Conservation (phyloP, 2,329 filamentous ascomycete species). For the Aspergillus thermomutatus region DNA sequence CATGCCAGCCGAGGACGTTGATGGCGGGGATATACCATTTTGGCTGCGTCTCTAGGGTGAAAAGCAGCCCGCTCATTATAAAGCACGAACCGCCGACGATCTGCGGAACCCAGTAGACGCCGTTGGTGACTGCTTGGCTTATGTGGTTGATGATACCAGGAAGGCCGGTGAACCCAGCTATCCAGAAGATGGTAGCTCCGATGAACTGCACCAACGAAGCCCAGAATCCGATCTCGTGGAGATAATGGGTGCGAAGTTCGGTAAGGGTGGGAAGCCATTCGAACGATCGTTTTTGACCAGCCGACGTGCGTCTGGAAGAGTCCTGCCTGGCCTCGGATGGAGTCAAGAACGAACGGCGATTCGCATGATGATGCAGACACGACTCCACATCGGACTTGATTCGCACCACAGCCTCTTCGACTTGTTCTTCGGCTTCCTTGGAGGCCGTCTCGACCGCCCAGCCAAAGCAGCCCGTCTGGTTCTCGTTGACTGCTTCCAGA, state of each 20-base stretch:
- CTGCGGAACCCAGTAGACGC: conserved; percentile 61
- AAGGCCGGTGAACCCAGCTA: conserved; percentile 59
- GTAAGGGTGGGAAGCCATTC: conserved; percentile 58
- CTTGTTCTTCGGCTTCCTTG: conserved; percentile 25
- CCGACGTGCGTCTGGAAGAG: neutral
- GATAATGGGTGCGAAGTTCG: conserved; percentile 58
- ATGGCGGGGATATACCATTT: conserved; percentile 61
- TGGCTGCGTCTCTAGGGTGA: conserved; percentile 65
- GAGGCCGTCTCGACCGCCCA: conserved; percentile 60
- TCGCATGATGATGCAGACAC: conserved; percentile 43
- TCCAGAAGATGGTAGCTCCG: conserved; percentile 63
- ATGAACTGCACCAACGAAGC: conserved; percentile 56
- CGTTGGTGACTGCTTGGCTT: conserved; percentile 47
- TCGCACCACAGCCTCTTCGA: conserved; percentile 6
- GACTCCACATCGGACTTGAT: conserved; percentile 15
- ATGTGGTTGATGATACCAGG: conserved; percentile 55
- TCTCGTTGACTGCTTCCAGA: conserved; percentile 67
- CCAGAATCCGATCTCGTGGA: conserved; percentile 61
- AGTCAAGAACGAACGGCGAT: conserved; percentile 27
- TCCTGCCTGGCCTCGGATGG: neutral
- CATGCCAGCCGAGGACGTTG: conserved; percentile 61
- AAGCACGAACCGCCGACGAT: conserved; percentile 62
- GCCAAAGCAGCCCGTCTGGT: conserved; percentile 63
- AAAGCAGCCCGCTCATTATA: conserved; percentile 56
- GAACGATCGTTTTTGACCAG: conserved; percentile 40